Conservation (phyloP, 305 asterid genomes). For the Fraxinus latifolia region DNA sequence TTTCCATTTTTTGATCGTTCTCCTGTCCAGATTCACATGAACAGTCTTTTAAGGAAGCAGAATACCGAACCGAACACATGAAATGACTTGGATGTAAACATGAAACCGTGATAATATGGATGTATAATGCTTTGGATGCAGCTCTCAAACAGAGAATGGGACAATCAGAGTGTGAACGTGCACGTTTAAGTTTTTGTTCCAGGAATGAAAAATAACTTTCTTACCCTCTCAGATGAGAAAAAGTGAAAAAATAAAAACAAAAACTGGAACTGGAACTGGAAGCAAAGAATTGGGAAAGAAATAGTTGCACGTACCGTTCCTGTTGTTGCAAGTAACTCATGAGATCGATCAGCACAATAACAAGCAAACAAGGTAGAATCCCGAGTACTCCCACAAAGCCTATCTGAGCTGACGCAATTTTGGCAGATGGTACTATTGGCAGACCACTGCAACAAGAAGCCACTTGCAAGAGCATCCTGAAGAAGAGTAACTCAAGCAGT, state of each 20-base stretch:
- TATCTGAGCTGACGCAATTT: not conserved
- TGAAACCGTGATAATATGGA: not conserved
- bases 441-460: not conserved
- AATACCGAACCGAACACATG: not conserved
- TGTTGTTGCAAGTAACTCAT: not conserved
- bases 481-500: not conserved
- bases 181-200: not conserved
- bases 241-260: too few relatives aligned
- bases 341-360: not conserved
- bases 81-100: not conserved
- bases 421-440: not conserved
- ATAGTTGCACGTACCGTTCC: not conserved
- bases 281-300: not conserved
- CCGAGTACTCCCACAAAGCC: not conserved
- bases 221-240: not conserved
- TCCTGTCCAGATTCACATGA: not conserved
- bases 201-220: not conserved
- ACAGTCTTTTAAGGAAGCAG: not conserved
- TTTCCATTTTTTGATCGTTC: not conserved
- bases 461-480: not conserved
- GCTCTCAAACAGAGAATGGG: not conserved
- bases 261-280: too few relatives aligned
- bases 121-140: not conserved
- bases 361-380: not conserved
- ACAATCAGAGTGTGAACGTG: not conserved